phyloP scores from a whole-genome alignment of 2,329 filamentous ascomycete genomes.

The Pseudovirgaria hyperparasitica region DNA sequence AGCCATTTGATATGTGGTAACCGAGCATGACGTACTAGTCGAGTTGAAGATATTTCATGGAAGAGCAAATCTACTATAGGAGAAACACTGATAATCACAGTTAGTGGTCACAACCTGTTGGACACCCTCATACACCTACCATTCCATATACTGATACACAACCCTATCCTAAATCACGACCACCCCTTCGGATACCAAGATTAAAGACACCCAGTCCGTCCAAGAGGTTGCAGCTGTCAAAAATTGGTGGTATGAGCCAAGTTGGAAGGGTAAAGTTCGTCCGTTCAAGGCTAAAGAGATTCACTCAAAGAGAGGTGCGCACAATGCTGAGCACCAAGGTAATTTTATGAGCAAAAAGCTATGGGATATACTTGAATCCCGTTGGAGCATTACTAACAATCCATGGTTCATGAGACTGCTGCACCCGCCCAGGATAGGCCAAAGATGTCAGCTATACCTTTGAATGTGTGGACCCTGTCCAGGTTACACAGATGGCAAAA shows the following conservation, averaged over 20 bases:
- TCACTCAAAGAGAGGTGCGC: conserved; percentile 73
- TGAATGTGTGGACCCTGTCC: conserved; percentile 86
- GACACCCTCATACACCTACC: too few relatives aligned
- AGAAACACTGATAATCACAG: too few relatives aligned
- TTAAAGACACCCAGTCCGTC: background rate
- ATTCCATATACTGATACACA: too few relatives aligned
- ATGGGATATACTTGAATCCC: conserved; percentile 68
- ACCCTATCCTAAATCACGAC: too few relatives aligned
- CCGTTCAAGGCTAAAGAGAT: conserved; percentile 88
- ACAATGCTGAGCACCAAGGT: conserved; percentile 77
- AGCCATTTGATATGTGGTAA: too few relatives aligned
- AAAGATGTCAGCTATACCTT: conserved; percentile 79
- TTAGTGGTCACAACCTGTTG: too few relatives aligned
- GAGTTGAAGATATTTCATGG: too few relatives aligned
- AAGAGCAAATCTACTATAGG: too few relatives aligned
- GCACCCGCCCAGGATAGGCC: conserved; percentile 36
- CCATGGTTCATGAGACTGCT: background rate
- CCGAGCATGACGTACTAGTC: too few relatives aligned
- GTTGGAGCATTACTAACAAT: conserved; percentile 50
- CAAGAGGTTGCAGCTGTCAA: conserved; percentile 67
- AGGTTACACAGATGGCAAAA: conserved; percentile 94
- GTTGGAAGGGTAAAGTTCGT: conserved; percentile 79
- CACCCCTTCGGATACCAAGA: too few relatives aligned
- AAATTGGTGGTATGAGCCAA: conserved; percentile 73
- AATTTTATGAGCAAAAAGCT: conserved; percentile 79